These are phyloP conservation scores for Metschnikowia chrysomelidarum DNA, from an alignment of 805 yeast genomes.

Conservation along the genomic window DNA sequence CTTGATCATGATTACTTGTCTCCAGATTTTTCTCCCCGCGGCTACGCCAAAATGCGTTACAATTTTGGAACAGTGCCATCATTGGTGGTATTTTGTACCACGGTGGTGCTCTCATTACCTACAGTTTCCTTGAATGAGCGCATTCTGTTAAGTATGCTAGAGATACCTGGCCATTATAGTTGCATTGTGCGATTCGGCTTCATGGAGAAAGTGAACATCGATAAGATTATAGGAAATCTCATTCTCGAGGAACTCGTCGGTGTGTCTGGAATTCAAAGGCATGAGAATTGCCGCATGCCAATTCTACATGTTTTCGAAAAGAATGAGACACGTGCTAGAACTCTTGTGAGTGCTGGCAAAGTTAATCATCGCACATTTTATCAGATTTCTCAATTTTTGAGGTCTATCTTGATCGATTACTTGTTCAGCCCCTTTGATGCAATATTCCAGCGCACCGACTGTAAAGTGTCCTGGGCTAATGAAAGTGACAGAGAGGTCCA, in stretches of 20 bases:
- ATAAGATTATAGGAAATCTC: slow-evolving; percentile 18
- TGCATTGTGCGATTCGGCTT: slow-evolving; percentile 51
- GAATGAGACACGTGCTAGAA: slow-evolving; percentile 26
- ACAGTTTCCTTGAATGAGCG: slow-evolving; percentile 37
- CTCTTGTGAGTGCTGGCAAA: slow-evolving; percentile 15
- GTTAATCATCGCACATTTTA: slow-evolving; percentile 19
- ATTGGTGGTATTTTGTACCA: slow-evolving; percentile 43
- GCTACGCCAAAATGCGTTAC: slow-evolving; percentile 36
- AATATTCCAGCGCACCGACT: slow-evolving; percentile 22
- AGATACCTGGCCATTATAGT: slow-evolving; percentile 46
- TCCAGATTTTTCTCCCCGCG: slow-evolving; percentile 46
- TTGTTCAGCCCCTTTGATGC: slow-evolving; percentile 28
- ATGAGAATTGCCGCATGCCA: slow-evolving; percentile 18
- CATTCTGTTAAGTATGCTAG: slow-evolving; percentile 37
- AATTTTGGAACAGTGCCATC: slow-evolving; percentile 45
- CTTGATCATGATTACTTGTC: slow-evolving; percentile 34
- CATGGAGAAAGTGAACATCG: slow-evolving; percentile 36
- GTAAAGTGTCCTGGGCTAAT: slow-evolving; percentile 18
- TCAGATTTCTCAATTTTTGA: slow-evolving; percentile 11
- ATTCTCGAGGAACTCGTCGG: slow-evolving; percentile 24
- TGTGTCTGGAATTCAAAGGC: slow-evolving; percentile 11
- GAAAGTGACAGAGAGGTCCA: slow-evolving; percentile 22
- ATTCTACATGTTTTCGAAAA: slow-evolving; percentile 30
- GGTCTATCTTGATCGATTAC: slow-evolving; percentile 24
- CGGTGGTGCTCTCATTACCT: slow-evolving; percentile 44